phyloP scores from a whole-genome alignment of 352 stramenopile species.

The Aphanomyces invadans region DNA sequence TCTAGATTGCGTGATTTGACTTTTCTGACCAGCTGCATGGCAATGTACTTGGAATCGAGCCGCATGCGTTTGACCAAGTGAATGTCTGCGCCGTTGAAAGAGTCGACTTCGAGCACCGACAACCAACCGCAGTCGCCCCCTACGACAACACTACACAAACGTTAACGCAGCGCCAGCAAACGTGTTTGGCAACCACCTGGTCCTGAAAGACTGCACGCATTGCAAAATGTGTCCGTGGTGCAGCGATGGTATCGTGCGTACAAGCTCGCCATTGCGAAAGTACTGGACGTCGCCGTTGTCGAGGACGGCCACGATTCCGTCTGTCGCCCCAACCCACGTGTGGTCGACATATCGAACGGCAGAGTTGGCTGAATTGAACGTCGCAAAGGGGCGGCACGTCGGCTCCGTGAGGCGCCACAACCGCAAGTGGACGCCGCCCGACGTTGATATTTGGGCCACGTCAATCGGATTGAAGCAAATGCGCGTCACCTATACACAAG shows the following conservation, averaged over 20 bases:
- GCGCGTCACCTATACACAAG: slow-evolving; percentile 54
- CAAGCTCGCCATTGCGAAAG: slow-evolving; percentile 59
- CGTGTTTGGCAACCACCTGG: background rate
- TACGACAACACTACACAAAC: slow-evolving; percentile 36
- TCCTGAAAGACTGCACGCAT: slow-evolving; percentile 10
- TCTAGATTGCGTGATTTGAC: no score
- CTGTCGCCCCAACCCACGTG: slow-evolving; percentile 48
- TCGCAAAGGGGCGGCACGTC: slow-evolving; percentile 53
- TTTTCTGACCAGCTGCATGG: no score
- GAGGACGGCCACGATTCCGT: slow-evolving; percentile 56
- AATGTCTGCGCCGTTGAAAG: slow-evolving; percentile 53
- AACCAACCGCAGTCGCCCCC: slow-evolving; percentile 47
- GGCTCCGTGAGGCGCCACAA: slow-evolving; percentile 73
- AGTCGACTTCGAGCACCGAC: slow-evolving; percentile 62
- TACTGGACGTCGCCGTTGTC: slow-evolving; percentile 68
- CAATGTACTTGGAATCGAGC: slow-evolving; percentile 39
- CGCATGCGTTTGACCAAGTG: slow-evolving; percentile 56
- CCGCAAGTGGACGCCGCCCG: slow-evolving; percentile 52
- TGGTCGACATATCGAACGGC: slow-evolving; percentile 48
- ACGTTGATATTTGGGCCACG: slow-evolving; percentile 70
- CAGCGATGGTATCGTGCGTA: slow-evolving; percentile 56
- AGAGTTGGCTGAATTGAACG: slow-evolving; percentile 52
- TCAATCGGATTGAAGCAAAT: slow-evolving; percentile 72
- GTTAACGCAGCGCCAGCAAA: no score
- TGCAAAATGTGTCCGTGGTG: slow-evolving; percentile 33